phyloP scores from a whole-genome alignment of 2,329 filamentous ascomycete genomes.

The Aulographum hederae region DNA sequence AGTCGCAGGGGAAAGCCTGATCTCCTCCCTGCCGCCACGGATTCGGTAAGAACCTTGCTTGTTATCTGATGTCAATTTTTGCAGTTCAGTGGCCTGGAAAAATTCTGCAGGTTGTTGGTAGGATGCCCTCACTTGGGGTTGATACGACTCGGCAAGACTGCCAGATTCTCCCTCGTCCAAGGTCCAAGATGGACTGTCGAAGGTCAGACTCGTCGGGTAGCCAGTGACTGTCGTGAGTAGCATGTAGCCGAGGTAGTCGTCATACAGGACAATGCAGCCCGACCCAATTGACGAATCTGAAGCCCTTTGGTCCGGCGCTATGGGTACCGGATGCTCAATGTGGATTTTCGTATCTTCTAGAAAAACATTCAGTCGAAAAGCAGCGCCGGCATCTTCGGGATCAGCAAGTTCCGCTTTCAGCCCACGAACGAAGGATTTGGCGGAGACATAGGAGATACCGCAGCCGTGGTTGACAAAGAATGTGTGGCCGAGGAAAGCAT shows the following conservation, averaged over 20 bases:
- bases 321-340: slow-evolving; percentile 11
- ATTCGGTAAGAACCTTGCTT: slow-evolving; percentile 7
- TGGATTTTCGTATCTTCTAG: slow-evolving; percentile 25
- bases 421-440: slow-evolving; percentile 36
- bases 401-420: slow-evolving; percentile 38
- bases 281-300: no score
- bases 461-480: slow-evolving; percentile 38
- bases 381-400: slow-evolving; percentile 30
- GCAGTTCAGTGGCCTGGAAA: slow-evolving; percentile 36
- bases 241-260: slow-evolving; percentile 39
- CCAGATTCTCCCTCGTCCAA: slow-evolving; percentile 7
- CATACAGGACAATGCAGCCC: slow-evolving; percentile 32
- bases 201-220: slow-evolving; percentile 30
- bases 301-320: slow-evolving; percentile 13
- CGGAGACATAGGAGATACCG: slow-evolving; percentile 35
- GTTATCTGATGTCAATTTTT: slow-evolving; percentile 9
- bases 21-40: slow-evolving; percentile 41
- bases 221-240: slow-evolving; percentile 30
- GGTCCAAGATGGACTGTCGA: slow-evolving; percentile 27
- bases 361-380: slow-evolving; percentile 37
- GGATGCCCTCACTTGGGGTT: slow-evolving; percentile 46
- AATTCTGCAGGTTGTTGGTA: slow-evolving; percentile 47
- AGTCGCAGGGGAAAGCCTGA: slow-evolving; percentile 52
- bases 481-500: slow-evolving; percentile 35
- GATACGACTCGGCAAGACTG: slow-evolving; percentile 13